phyloP scores from a whole-genome alignment of 352 stramenopile genomes.

The Pythium brassicae region DNA sequence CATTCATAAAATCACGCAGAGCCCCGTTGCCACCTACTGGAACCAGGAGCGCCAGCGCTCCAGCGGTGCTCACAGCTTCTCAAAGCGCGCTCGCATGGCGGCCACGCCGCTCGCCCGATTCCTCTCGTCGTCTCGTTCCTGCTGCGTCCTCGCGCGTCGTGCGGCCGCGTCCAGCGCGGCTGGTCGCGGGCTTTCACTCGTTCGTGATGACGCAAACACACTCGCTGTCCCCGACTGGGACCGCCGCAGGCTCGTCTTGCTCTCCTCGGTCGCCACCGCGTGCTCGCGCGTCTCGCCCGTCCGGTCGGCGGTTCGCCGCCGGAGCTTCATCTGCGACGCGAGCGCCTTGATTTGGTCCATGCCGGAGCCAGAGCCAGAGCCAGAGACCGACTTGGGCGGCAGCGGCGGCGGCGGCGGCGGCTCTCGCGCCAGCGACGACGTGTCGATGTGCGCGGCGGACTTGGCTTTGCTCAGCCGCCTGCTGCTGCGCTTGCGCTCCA shows the following conservation, averaged over 20 bases:
- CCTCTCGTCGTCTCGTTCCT: slow-evolving; percentile 17
- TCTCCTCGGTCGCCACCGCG: background rate
- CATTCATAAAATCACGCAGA: background rate
- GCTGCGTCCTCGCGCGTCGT: background rate
- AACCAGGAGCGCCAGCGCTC: slow-evolving; percentile 12
- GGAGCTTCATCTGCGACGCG: slow-evolving; percentile 73
- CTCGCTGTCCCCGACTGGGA: slow-evolving; percentile 3
- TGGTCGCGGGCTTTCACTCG: background rate
- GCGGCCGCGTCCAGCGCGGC: background rate
- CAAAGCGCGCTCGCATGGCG: slow-evolving; percentile 69
- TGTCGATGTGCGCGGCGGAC: slow-evolving; percentile 64
- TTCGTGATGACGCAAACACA: slow-evolving; percentile 1
- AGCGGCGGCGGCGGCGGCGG: background rate
- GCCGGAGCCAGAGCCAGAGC: slow-evolving; percentile 9
- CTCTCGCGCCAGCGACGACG: slow-evolving; percentile 18
- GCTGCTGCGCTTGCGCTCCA: slow-evolving; percentile 19
- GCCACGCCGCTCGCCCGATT: slow-evolving; percentile 38
- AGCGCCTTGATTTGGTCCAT: slow-evolving; percentile 76
- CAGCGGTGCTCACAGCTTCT: slow-evolving; percentile 33
- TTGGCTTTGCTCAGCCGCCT: slow-evolving; percentile 43
- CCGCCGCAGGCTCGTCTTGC: slow-evolving; percentile 7
- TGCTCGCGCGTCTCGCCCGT: background rate
- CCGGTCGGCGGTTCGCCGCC: slow-evolving; percentile 21
- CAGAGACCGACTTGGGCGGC: background rate
- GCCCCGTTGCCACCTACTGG: slow-evolving; percentile 4